Percentiles rank a stretch among this genome's conserved stretches.
phyloP scores from a whole-genome alignment of 2,329 filamentous ascomycete genomes.

The Colletotrichum lupini region DNA sequence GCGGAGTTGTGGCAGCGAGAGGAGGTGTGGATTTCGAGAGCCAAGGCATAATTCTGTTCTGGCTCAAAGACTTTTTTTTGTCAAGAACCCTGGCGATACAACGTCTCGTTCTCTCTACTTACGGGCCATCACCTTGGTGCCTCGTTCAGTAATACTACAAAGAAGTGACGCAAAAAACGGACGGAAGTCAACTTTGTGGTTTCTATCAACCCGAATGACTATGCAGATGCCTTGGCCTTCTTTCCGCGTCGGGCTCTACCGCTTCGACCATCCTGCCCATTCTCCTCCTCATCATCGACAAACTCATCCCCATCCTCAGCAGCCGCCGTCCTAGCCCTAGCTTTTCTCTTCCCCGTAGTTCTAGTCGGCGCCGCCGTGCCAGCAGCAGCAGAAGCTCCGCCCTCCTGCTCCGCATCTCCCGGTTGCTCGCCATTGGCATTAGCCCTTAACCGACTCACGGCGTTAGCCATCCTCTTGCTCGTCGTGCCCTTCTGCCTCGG shows the following conservation, averaged over 20 bases:
- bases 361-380: neutral
- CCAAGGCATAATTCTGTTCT: neutral
- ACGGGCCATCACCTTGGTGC: neutral
- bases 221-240: constrained; percentile 29
- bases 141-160: neutral
- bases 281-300: neutral
- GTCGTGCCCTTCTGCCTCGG: constrained; percentile 73
- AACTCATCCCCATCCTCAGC: constrained; percentile 13
- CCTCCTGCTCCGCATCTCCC: neutral
- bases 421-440: constrained; percentile 53
- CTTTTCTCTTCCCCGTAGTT: constrained; percentile 31
- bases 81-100: neutral
- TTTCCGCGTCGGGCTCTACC: constrained; percentile 16
- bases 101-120: neutral
- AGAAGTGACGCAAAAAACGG: neutral
- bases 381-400: neutral
- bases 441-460: constrained; percentile 74
- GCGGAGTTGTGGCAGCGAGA: neutral
- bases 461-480: constrained; percentile 82
- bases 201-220: neutral
- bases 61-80: too few species aligned
- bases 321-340: neutral
- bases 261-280: neutral
- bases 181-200: neutral
- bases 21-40: neutral